Evolutionary conservation across 345 rosid genomes (phyloP).

Genomic region (Acer negundo): DNA sequence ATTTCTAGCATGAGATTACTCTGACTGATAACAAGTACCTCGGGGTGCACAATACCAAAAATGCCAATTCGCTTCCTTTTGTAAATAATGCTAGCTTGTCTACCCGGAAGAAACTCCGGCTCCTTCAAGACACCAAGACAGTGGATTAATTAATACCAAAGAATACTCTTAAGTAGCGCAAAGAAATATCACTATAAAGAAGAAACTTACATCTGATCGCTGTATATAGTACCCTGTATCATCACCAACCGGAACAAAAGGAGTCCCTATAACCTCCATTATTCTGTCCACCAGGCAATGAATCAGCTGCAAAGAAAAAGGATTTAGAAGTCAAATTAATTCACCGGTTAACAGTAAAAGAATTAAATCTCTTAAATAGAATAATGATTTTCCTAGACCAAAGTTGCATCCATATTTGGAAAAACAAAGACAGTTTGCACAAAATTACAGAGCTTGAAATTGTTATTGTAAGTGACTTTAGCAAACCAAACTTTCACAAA

Average conservation of each 20-base stretch:
- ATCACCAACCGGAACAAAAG: slow-evolving; percentile 60
- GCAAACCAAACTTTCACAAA: too few species aligned
- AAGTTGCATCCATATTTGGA: not conserved
- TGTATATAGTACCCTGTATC: slow-evolving; percentile 61
- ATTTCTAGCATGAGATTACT: not conserved
- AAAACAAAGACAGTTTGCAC: too few species aligned
- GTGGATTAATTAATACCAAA: not conserved
- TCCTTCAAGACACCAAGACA: slow-evolving; percentile 45
- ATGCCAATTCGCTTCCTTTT: slow-evolving; percentile 68
- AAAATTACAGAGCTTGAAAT: too few species aligned
- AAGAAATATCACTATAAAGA: slow-evolving; percentile 9
- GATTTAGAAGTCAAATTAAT: not conserved
- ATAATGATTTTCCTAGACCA: not conserved
- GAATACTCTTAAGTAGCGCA: not conserved
- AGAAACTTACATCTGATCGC: slow-evolving; percentile 60
- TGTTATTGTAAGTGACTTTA: too few species aligned
- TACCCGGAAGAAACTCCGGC: slow-evolving; percentile 75
- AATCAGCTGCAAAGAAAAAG: slow-evolving; percentile 57
- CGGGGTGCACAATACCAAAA: slow-evolving; percentile 89
- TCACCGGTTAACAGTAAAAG: not conserved
- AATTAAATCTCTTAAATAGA: not conserved
- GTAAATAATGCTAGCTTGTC: slow-evolving; percentile 84
- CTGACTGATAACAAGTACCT: slow-evolving; percentile 42
- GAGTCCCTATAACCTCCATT: slow-evolving; percentile 81
- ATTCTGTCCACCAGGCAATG: slow-evolving; percentile 89